These are phyloP conservation scores for Ceratocystis lukuohia DNA, from an alignment of 2,329 filamentous ascomycete genomes.

Conservation along the genomic window DNA sequence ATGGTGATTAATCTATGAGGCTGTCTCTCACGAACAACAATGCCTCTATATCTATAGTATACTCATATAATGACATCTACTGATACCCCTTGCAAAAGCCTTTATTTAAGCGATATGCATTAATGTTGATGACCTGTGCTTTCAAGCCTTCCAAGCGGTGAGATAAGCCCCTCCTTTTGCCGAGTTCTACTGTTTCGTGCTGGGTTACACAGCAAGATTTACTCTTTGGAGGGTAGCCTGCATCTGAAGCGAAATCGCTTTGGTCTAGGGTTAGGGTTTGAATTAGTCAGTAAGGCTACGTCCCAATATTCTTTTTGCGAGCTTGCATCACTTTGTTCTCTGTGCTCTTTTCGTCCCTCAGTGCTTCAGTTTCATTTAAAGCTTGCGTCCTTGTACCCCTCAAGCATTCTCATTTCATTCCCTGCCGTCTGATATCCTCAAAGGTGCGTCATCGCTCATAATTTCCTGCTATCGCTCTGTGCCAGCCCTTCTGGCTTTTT, in stretches of 20 bases:
- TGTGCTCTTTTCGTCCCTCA: background rate
- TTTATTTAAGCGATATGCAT: background rate
- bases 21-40: background rate
- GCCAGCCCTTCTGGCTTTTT: background rate
- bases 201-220: background rate
- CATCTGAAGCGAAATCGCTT: background rate
- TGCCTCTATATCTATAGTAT: no score
- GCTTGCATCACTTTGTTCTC: background rate
- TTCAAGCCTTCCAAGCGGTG: background rate
- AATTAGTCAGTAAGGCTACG: slow-evolving; percentile 9
- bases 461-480: background rate
- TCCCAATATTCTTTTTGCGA: background rate
- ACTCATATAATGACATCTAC: no score
- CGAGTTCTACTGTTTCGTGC: background rate
- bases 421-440: background rate
- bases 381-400: background rate
- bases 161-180: background rate
- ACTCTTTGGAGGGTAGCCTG: no score
- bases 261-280: background rate
- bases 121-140: background rate
- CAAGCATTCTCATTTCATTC: background rate
- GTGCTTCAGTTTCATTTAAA: background rate
- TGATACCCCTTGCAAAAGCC: no score
- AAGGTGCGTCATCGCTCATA: background rate
- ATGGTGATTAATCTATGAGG: background rate